phyloP scores from a whole-genome alignment of 2,329 filamentous ascomycete species.

The Alternaria arbusti region DNA sequence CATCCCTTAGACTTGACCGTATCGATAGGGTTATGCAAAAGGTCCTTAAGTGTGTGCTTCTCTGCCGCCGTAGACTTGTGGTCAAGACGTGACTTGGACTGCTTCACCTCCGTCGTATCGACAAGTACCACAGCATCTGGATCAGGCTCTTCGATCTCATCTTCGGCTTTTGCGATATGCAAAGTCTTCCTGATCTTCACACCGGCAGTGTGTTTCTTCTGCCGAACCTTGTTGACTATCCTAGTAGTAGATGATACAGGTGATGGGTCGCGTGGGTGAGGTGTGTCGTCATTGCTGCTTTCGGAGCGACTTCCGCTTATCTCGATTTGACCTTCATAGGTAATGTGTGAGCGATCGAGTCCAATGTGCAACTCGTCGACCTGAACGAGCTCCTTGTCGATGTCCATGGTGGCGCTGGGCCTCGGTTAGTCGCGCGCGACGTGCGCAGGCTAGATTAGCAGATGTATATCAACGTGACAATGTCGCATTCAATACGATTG shows the following conservation, averaged over 20 bases:
- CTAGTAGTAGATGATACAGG: conserved; percentile 13
- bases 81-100: conserved; percentile 27
- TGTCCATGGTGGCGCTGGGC: conserved; percentile 19
- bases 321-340: conserved; percentile 15
- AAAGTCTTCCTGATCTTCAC: conserved; percentile 31
- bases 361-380: conserved; percentile 13
- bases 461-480: background rate
- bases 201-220: conserved; percentile 27
- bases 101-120: conserved; percentile 7
- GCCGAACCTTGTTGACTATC: conserved; percentile 22
- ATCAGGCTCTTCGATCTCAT: conserved; percentile 11
- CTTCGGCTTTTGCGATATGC: conserved; percentile 28
- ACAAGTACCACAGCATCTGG: conserved; percentile 20
- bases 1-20: conserved; percentile 31
- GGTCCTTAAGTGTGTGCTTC: conserved; percentile 31
- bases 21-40: conserved; percentile 34
- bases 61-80: conserved; percentile 23
- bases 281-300: conserved; percentile 32
- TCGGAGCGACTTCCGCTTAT: conserved; percentile 14
- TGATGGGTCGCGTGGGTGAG: background rate
- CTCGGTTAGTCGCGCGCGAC: background rate
- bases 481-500: background rate
- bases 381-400: conserved; percentile 31
- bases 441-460: background rate
- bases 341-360: conserved; percentile 22